A percentile compares a stretch with the other conserved stretches of the same genome.
phyloP scores from a whole-genome alignment of 31 red algal species.

The Odonthalia washingtoniensis region DNA sequence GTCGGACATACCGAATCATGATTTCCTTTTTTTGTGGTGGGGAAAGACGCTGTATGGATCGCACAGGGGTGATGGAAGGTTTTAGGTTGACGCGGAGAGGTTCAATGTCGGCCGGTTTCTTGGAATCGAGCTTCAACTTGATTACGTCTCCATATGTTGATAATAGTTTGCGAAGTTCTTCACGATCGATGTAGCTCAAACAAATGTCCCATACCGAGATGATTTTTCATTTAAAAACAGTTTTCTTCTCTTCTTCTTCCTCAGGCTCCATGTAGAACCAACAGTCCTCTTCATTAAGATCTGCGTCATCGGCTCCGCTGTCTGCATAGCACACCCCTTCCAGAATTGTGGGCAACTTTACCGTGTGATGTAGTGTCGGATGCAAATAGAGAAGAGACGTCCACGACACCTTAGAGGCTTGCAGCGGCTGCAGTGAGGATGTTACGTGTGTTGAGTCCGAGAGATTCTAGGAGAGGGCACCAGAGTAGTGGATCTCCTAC shows the following conservation, averaged over 20 bases:
- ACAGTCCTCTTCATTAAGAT: constrained; percentile 38
- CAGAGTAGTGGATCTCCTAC: constrained; percentile 37
- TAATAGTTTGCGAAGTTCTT: background rate
- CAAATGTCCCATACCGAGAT: background rate
- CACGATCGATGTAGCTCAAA: background rate
- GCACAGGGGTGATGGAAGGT: constrained; percentile 26
- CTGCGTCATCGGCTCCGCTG: constrained; percentile 26
- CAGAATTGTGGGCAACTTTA: constrained; percentile 13
- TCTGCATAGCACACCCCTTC: constrained; percentile 56
- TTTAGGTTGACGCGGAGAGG: constrained; percentile 48
- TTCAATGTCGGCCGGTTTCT: constrained; percentile 32
- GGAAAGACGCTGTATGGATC: constrained; percentile 45
- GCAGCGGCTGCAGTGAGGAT: constrained; percentile 40
- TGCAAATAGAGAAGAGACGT: background rate
- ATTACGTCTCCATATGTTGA: constrained; percentile 25
- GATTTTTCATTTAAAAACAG: background rate
- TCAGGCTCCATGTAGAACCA: constrained; percentile 44
- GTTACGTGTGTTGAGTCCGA: constrained; percentile 19
- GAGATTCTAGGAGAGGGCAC: constrained; percentile 32
- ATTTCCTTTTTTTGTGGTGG: constrained; percentile 39
- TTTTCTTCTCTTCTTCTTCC: constrained; percentile 12
- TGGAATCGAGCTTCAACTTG: constrained; percentile 30
- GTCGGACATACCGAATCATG: constrained; percentile 60
- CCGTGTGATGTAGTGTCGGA: background rate
- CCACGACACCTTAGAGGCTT: background rate